Evolutionary conservation across 176 grass and related monocot genomes (phyloP), one percentile per base, ranked within the genome.

Genomic region (Hordeum marinum): DNA sequence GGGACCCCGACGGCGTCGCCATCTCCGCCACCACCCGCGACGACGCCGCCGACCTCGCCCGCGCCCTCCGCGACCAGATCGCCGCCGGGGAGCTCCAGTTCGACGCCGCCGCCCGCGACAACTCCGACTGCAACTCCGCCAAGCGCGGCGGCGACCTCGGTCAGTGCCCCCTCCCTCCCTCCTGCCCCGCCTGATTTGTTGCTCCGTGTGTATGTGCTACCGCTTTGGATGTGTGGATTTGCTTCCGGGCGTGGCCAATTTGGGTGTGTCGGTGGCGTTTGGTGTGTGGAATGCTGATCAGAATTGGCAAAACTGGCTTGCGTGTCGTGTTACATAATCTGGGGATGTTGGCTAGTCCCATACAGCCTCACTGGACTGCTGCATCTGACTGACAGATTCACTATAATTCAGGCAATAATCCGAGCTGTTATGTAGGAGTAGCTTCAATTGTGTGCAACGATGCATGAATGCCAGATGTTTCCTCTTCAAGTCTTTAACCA

Each of bases 71-170:
- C 37, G 95, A 98, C 35, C 85, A 91, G 81, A 95, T 98, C 62
- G 77, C 76, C 70, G 86, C 87, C 13, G 93, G 93, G 35, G 88
- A 88, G 57, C 84, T 61, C 59, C 72, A 82, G 39, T 98, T 98
- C 87, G 87, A 93, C 82, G 91, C 93, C 15, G 88, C 86, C 62
- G 92, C 93, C 12, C 61, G 76, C 68, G 76, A 85, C 39, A 85
- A 95, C 72, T 98, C 95, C 48, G 93, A 98, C 75, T 98, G 93
- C 88, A 98, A 79, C 78, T 95, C 95, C 66, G 91, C 91, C 78
- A 98, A 98, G 85, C 93, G 91, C 43, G 93, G 95, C n/a, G 95
- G 93, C 1, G 95, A 93, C 88, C 95, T 98, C 34, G 95, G 91
- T 98, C 80, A 71, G 90, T 89, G 14, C 70, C 4, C 12, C 57